Base-by-base conservation (phyloP, 2,329 filamentous ascomycete genomes). In the Colletotrichum sp. region DNA sequence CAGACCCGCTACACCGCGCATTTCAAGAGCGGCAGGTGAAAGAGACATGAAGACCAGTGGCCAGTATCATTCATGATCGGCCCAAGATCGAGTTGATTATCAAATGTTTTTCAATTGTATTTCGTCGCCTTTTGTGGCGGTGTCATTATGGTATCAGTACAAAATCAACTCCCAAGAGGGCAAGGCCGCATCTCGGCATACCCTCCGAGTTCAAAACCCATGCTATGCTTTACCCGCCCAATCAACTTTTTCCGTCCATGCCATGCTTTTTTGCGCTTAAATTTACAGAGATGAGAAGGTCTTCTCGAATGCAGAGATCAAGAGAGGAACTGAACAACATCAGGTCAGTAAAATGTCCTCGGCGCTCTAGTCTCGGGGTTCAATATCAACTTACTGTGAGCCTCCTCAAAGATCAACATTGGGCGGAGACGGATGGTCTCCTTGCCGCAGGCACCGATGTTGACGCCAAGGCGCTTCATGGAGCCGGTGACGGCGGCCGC, bases 361-460 rank as follows among this genome's bases (percentile, higher is more conserved):
- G 24, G 24, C 8, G 3, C 3, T 3, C 9, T 0, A n/a, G 15
- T 64, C 6, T 49, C 8, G 2, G 39, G 39, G 1, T 49, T 6
- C 39, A 49, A n/a, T n/a, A 49, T 49, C 9, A n/a, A 44, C 74
- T 59, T 69, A 83, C 81, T 92, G 85, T 95, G 94, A 82, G 91
- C 88, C 85, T 92, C 90, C 88, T 94, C 92, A 88, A 96, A 96
- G 81, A 96, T 92, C 80, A 96, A 87, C 95, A 96, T 96, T 12
- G 95, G 95, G 79, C 95, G 88, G 83, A 96, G 86, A 75, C 95
- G 87, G 24, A 96, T 92, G 16, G 95, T 94, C 77, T 85, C 87
- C 82, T 89, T 90, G 34, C 95, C 95, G 80, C 90, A 92, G n/a
- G 94, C 94, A 78, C 95, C 95, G 82, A 96, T 92, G 85, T 96